Percentiles rank a stretch among this genome's conserved stretches.
Conservation (phyloP, 2,329 filamentous ascomycete species). For the Paecilomyces fulvus region DNA sequence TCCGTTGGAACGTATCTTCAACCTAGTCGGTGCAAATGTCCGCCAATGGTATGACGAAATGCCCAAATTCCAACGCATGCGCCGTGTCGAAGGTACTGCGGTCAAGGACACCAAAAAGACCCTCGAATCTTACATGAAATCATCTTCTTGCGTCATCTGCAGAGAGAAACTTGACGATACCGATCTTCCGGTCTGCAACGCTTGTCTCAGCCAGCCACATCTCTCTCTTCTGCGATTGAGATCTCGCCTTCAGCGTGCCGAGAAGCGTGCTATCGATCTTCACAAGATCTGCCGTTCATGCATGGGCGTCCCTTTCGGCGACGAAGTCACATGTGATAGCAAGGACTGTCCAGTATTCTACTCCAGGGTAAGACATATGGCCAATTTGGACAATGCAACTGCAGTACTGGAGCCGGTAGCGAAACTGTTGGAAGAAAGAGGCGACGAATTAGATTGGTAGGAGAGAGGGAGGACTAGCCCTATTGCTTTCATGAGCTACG, state of each 20-base stretch:
- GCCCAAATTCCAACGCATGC: conserved; percentile 77
- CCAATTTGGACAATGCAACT: conserved; percentile 28
- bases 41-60: conserved; percentile 91
- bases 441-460: conserved; percentile 32
- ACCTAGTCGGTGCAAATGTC: conserved; percentile 87
- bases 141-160: conserved; percentile 72
- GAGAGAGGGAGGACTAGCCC: not conserved
- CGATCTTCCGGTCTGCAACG: conserved; percentile 34
- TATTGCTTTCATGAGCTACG: not conserved
- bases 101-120: conserved; percentile 52
- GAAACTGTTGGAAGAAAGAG: conserved; percentile 25
- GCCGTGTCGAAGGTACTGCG: conserved; percentile 46
- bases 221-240: conserved; percentile 58
- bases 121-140: conserved; percentile 88
- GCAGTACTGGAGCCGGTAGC: conserved; percentile 29
- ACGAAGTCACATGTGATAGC: conserved; percentile 79
- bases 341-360: conserved; percentile 93
- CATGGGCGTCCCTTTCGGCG: conserved; percentile 60
- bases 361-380: conserved; percentile 30
- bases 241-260: conserved; percentile 51
- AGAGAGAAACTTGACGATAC: conserved; percentile 46
- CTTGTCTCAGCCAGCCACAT: conserved; percentile 34
- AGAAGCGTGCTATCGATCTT: conserved; percentile 57
- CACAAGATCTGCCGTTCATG: conserved; percentile 71
- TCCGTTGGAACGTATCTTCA: conserved; percentile 91